Base-by-base conservation (phyloP, 306 rosid genomes). In the Fragaria iinumae region DNA sequence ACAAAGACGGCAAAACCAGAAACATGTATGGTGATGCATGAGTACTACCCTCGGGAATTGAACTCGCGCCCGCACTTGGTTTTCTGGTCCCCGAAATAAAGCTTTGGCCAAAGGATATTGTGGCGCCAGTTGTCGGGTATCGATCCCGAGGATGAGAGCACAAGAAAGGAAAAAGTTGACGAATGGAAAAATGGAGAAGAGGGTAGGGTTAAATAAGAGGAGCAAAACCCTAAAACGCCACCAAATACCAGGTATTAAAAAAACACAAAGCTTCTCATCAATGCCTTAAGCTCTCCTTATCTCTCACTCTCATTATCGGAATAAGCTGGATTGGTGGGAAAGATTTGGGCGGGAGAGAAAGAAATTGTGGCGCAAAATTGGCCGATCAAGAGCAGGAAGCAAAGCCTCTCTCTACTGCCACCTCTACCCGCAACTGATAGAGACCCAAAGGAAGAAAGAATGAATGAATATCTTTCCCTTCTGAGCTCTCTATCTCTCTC, bases 361-460 rank as follows among this genome's bases (percentile, higher is more conserved):
- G 87, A 84, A 66, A 66, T 66, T 66, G 79, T 80, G 86, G 85
- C 83, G 73, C 71, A 79, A 79, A 78, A 82, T 73, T 81, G 72
- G 87, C 65, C 8, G 45, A 43, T 74, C 81, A 84, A 70, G 20
- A 36, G 47, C 48, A 76, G 70, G 81, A 67, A 69, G 75, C 72
- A 79, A 83, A 52, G 77, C 57, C 18, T 62, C 67, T 57, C 62
- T 80, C 75, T 75, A 16, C 73, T 84, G 82, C 79, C 81, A 77
- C 72, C 71, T 88, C 89, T 73, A 91, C 89, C 97, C 81, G 87
- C 88, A 67, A 84, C 86, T 75, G 96, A 91, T 36, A 71, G 85
- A 80, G 93, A 89, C 88, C n/a, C 60, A 71, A 29, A 63, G 5
- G 5, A 63, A 14, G 68, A 63, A 32, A 13, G 20, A 23, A 60